Evolutionary conservation across 1,284 basidiomycete species (phyloP).

Genomic region (Puccinia brachypodii): DNA sequence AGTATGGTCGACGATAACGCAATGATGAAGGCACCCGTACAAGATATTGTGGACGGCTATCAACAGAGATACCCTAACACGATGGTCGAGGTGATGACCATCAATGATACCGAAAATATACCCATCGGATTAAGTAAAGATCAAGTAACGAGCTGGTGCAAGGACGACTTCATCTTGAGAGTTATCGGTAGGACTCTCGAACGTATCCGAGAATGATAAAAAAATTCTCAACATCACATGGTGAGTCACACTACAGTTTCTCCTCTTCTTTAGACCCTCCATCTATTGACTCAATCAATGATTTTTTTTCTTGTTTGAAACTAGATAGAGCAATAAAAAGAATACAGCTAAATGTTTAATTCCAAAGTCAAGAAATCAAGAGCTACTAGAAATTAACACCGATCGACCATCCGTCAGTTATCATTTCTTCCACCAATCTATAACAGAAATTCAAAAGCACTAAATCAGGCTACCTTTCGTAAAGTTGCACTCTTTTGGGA

Average conservation of each 20-base stretch:
- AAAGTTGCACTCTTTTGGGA: background rate
- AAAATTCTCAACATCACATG: background rate
- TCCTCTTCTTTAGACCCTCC: background rate
- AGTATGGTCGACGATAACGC: constrained; percentile 3
- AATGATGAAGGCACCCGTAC: background rate
- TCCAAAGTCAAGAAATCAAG: too few relatives aligned
- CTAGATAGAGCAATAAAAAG: too few relatives aligned
- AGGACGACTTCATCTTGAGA: constrained; percentile 33
- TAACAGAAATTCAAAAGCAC: too few relatives aligned
- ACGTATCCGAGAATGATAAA: constrained; percentile 24
- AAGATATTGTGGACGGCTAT: constrained; percentile 28
- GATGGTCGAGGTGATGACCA: constrained; percentile 21
- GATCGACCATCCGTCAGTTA: background rate
- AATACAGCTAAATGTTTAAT: too few relatives aligned
- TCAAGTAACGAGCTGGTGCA: background rate
- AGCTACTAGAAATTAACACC: background rate
- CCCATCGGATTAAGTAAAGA: background rate
- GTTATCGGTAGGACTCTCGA: constrained; percentile 36
- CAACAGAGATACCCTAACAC: constrained; percentile 22
- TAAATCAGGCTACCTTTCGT: background rate
- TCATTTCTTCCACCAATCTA: background rate
- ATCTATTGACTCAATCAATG: background rate
- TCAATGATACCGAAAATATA: background rate
- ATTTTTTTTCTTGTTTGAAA: background rate
- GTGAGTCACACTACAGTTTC: background rate